Conservation (phyloP, 2,329 filamentous ascomycete genomes). For the Trichoderma sp. region DNA sequence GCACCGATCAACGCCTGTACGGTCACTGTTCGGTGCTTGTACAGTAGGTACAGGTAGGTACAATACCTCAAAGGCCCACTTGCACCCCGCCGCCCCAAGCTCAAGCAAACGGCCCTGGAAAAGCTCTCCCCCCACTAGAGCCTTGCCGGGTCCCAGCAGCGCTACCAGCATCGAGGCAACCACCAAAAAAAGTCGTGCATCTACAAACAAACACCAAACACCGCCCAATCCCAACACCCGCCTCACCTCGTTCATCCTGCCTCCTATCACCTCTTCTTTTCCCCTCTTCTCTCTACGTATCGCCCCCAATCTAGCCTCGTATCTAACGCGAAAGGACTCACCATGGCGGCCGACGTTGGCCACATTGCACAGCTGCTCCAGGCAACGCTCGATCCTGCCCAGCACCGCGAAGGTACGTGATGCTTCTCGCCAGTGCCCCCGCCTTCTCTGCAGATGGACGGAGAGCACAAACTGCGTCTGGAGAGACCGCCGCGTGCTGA, state of each 20-base stretch:
- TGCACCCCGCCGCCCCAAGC: neutral
- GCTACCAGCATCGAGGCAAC: slow-evolving; percentile 16
- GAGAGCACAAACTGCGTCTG: neutral
- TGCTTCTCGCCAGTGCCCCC: slow-evolving; percentile 26
- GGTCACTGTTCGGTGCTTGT: too few relatives aligned
- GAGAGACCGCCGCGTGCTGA: slow-evolving; percentile 30
- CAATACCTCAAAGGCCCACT: too few relatives aligned
- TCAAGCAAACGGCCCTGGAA: slow-evolving; percentile 1
- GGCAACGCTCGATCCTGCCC: slow-evolving; percentile 81
- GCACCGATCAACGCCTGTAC: neutral
- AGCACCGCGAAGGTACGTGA: slow-evolving; percentile 81
- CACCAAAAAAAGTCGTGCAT: slow-evolving; percentile 16
- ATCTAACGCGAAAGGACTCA: slow-evolving; percentile 27
- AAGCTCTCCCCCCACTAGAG: slow-evolving; percentile 18
- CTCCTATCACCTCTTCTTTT: slow-evolving; percentile 8
- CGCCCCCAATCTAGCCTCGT: neutral
- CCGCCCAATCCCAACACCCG: neutral
- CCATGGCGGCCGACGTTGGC: slow-evolving; percentile 56
- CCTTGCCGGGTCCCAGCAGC: neutral
- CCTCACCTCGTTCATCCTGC: neutral
- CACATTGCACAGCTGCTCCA: slow-evolving; percentile 78
- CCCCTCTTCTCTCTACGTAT: neutral
- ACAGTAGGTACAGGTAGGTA: too few relatives aligned
- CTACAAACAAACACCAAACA: slow-evolving; percentile 15
- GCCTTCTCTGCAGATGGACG: neutral